Evolutionary conservation across 371 early-diverging fungal genomes (phyloP), one percentile per base, ranked within the genome.

Genomic region (Blastocladiella emersonii): DNA sequence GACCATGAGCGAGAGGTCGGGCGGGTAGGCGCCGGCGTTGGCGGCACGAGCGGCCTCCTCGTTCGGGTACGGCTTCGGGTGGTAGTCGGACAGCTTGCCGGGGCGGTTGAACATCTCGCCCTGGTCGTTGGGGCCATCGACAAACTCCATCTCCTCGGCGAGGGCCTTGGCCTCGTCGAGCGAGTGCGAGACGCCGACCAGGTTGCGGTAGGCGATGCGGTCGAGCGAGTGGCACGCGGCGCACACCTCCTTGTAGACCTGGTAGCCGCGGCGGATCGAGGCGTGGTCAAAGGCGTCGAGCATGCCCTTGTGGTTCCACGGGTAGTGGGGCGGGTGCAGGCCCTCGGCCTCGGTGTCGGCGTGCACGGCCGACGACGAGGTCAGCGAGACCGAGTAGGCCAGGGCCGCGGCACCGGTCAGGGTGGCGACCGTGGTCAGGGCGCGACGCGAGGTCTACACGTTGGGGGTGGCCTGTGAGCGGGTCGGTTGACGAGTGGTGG

Each of bases 241-340:
- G 77, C 98, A 97, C 62, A 97, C 90, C 72, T 96, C 98, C 78
- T 89, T 89, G 84, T 95, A 97, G 36, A 97, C 98, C 74, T 94
- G 97, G 80, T 90, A 97, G 66, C 97, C 98, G 78, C 96, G 95
- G 70, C 95, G 93, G 45, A 44, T 17, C 45, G 19, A 17, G 63
- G 93, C 91, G 66, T 93, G 95, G 72, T 97, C 98, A 76, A 86
- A 97, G 60, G 93, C 90, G 68, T 83, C 81, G 65, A 88, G 77
- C 69, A 81, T 79, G 61, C 79, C 82, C 63, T 80, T 81, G 74
- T 92, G 93, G 48, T 89, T 83, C 91, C 92, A 97, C 43, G 91
- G 92, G 77, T 86, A 82, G 63, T 76, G 77, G 25, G 95, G 89
- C 56, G 95, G 73, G 73, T 97, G 95, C 68, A 94, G 83, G 65